Conservation (phyloP, 169 alveolate genomes). For the Cryptosporidium viatorum region DNA sequence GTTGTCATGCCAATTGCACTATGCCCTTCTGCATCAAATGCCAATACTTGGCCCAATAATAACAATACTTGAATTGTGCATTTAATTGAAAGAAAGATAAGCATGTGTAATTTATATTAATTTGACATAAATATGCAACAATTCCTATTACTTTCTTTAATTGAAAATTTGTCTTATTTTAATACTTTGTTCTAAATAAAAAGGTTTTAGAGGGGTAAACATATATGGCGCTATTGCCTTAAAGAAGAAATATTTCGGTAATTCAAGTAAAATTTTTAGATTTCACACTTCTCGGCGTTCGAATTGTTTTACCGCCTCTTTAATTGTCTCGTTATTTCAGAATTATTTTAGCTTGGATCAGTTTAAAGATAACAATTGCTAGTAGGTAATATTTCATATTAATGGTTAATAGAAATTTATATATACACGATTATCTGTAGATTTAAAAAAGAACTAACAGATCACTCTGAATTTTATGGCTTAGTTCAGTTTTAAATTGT, state of each 20-base stretch:
- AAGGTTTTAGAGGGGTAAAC: not conserved
- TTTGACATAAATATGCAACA: not conserved
- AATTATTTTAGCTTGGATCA: not conserved
- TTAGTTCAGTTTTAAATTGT: too few species aligned
- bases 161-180: not conserved
- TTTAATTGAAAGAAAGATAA: not conserved
- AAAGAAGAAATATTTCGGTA: not conserved
- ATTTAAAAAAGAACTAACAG: too few species aligned
- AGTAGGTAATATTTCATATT: not conserved
- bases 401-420: not conserved
- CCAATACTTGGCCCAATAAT: slow-evolving; percentile 7
- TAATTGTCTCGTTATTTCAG: slow-evolving; percentile 10
- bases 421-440: too few species aligned
- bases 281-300: not conserved
- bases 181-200: not conserved
- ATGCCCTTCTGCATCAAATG: slow-evolving; percentile 79
- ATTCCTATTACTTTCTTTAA: not conserved
- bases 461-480: not conserved
- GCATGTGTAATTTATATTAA: slow-evolving; percentile 9
- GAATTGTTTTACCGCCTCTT: not conserved
- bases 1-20: slow-evolving; percentile 80
- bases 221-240: not conserved
- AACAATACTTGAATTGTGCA: not conserved
- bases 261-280: slow-evolving; percentile 15
- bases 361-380: not conserved